A percentile compares a stretch with the other conserved stretches of the same genome.
phyloP scores from a whole-genome alignment of 2,329 filamentous ascomycete species.

The Cercospora zeina region DNA sequence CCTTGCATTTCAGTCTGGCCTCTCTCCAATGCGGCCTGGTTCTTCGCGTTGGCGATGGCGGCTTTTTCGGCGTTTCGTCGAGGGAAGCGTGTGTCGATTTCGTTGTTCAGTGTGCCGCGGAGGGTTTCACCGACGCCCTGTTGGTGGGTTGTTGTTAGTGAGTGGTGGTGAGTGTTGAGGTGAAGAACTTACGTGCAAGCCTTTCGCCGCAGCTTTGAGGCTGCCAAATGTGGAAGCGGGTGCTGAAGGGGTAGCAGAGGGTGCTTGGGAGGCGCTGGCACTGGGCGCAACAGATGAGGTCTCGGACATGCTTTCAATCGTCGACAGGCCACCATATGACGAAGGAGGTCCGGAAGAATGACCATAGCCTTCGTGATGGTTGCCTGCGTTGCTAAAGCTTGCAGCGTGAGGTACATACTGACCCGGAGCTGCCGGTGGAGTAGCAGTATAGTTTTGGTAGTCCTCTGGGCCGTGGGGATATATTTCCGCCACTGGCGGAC shows the following conservation, averaged over 20 bases:
- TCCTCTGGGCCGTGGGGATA: slow-evolving; percentile 17
- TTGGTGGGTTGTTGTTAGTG: slow-evolving; percentile 10
- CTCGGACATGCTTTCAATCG: slow-evolving; percentile 18
- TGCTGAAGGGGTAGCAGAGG: slow-evolving; percentile 11
- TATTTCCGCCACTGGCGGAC: neutral
- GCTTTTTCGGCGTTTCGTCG: slow-evolving; percentile 36
- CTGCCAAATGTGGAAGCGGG: slow-evolving; percentile 25
- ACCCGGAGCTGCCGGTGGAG: neutral
- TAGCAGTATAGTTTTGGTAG: slow-evolving; percentile 11
- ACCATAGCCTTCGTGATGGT: slow-evolving; percentile 4
- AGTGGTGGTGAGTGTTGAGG: neutral
- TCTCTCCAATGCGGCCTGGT: slow-evolving; percentile 31
- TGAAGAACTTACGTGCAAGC: slow-evolving; percentile 35
- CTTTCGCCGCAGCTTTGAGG: slow-evolving; percentile 37
- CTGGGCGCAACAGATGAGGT: slow-evolving; percentile 12
- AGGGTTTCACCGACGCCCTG: slow-evolving; percentile 41
- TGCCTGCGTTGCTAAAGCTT: slow-evolving; percentile 2
- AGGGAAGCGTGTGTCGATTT: slow-evolving; percentile 36
- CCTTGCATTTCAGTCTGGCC: slow-evolving; percentile 34
- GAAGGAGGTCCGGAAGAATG: slow-evolving; percentile 11
- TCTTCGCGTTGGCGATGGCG: slow-evolving; percentile 34
- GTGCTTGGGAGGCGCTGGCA: slow-evolving; percentile 10
- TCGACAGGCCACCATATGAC: slow-evolving; percentile 14
- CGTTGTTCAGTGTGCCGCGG: slow-evolving; percentile 38
- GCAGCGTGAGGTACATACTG: neutral